Base-by-base conservation (phyloP, 176 grass and related monocot genomes). In the Stipa capillata region DNA sequence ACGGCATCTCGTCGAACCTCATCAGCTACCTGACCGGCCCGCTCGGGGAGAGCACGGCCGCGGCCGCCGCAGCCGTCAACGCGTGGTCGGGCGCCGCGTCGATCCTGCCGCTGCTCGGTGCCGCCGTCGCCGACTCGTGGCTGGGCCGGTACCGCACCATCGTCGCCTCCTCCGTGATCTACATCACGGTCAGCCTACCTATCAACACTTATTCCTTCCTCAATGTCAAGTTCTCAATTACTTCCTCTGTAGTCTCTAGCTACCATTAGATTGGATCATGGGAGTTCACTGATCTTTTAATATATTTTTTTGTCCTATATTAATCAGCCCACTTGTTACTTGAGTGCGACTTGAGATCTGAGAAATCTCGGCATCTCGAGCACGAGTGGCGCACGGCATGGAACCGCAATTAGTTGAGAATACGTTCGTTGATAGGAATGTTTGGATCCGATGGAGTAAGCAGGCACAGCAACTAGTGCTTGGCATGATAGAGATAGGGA, bases 1-100 rank as follows among this genome's bases (percentile, higher is more conserved):
- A 53, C 71, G 87, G 93, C 74, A 72, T 92, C 65, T 76, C 82
- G 23, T 44, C 74, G 1, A 92, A 92, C 81, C 78, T 96, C 61
- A 96, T 96, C 61, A 88, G 14, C 64, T 96, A 92, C 81, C 82
- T 96, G 17, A 92, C 93, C 53, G 90, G 87, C 43, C 87, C 89
- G 34, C 81, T 96, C 41, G 55, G 81, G 1, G 49, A 82, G 73
- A 80, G 78, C 57, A 92, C 84, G 20, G 90, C 90, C 14, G 55
- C 77, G 6, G 93, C 89, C 0, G 93, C 93, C 0, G 87, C 89
- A 1, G 36, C 82, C n/a, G 39, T 87, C 29, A 96, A 88, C 86
- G 63, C 71, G 24, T 97, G 93, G 90, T 78, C 82, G 0, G 90
- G 93, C 36, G 65, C 42, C 10, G 62, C 85, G 13, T 76, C 73